These are phyloP conservation scores for Cladobotryum mycophilum DNA, from an alignment of 2,329 filamentous ascomycete species.

Conservation along the genomic window DNA sequence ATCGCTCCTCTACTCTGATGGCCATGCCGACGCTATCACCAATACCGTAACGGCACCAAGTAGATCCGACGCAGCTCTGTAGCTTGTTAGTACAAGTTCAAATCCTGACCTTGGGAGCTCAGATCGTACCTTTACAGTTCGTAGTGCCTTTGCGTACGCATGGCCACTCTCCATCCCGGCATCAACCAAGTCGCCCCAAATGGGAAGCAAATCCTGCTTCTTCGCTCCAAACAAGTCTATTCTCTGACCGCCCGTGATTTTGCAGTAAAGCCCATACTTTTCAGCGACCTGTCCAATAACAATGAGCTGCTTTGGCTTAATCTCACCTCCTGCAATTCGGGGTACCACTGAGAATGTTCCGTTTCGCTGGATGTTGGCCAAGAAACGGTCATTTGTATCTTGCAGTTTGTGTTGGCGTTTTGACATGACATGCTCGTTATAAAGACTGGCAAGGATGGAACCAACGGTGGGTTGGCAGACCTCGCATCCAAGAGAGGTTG, in stretches of 20 bases:
- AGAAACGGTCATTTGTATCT: constrained; percentile 83
- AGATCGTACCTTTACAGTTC: constrained; percentile 57
- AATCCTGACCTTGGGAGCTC: no score
- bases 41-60: constrained; percentile 85
- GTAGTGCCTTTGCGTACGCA: constrained; percentile 81
- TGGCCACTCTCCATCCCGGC: constrained; percentile 88
- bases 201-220: constrained; percentile 76
- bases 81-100: no score
- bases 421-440: constrained; percentile 74
- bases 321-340: constrained; percentile 76
- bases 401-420: constrained; percentile 66
- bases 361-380: constrained; percentile 87
- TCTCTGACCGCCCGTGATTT: constrained; percentile 86
- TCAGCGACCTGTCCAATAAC: constrained; percentile 78
- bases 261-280: constrained; percentile 79
- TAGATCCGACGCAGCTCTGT: constrained; percentile 80
- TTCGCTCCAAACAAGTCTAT: constrained; percentile 91
- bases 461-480: constrained; percentile 77
- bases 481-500: constrained; percentile 73
- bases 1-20: constrained; percentile 78
- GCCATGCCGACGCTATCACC: constrained; percentile 90
- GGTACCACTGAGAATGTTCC: constrained; percentile 87
- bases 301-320: constrained; percentile 79
- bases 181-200: constrained; percentile 74
- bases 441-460: constrained; percentile 74